Evolutionary conservation across 78 protist species (phyloP).

Genomic region (Acrasis kona): DNA sequence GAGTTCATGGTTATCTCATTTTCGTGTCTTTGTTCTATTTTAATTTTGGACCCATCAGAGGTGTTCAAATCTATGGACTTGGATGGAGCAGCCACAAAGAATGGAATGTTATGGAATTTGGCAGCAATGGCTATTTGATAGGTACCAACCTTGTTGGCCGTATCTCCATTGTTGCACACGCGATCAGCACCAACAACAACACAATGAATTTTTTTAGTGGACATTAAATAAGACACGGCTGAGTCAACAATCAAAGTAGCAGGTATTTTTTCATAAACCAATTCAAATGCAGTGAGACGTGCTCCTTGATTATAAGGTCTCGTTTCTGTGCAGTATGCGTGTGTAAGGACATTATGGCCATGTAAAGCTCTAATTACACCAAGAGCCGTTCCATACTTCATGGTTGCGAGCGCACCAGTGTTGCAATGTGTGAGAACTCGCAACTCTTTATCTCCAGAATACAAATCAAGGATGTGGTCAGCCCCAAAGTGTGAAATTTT

Average conservation of each 20-base stretch:
- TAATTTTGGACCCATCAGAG: slow-evolving; percentile 7
- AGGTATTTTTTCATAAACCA: slow-evolving; percentile 36
- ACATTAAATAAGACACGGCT: slow-evolving; percentile 10
- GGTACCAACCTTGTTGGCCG: slow-evolving; percentile 67
- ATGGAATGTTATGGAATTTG: slow-evolving; percentile 34
- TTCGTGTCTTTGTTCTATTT: slow-evolving; percentile 43
- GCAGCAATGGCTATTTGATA: slow-evolving; percentile 38
- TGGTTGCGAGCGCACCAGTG: slow-evolving; percentile 63
- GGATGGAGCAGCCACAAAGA: slow-evolving; percentile 51
- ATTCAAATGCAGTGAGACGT: slow-evolving; percentile 51
- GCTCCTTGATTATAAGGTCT: slow-evolving; percentile 62
- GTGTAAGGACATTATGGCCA: neutral
- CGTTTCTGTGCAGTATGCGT: slow-evolving; percentile 47
- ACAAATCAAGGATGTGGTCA: neutral
- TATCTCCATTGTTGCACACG: slow-evolving; percentile 51
- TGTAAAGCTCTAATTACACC: slow-evolving; percentile 43
- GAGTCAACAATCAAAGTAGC: slow-evolving; percentile 35
- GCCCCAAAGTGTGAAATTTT: slow-evolving; percentile 24
- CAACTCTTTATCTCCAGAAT: neutral
- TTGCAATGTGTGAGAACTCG: slow-evolving; percentile 51
- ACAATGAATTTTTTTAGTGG: neutral
- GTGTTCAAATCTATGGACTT: slow-evolving; percentile 30
- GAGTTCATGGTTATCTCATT: slow-evolving; percentile 19
- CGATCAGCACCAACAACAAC: slow-evolving; percentile 61
- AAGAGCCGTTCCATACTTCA: slow-evolving; percentile 66